These are phyloP conservation scores for Orbilia quercus DNA, from an alignment of 2,329 filamentous ascomycete species.

Conservation along the genomic window DNA sequence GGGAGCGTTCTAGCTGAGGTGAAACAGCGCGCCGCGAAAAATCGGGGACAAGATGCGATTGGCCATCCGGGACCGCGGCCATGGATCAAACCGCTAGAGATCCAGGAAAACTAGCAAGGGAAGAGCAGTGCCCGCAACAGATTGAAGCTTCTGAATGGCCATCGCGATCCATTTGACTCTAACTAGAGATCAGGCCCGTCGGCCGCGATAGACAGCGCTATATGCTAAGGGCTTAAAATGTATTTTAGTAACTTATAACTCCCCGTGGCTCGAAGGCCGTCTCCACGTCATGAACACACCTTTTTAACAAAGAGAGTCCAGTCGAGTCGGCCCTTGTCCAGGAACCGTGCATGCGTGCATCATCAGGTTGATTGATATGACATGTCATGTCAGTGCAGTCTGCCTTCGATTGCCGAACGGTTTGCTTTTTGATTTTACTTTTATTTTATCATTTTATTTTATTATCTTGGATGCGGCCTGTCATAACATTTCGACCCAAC, in stretches of 20 bases:
- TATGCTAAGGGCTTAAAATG: neutral
- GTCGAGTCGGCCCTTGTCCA: conserved; percentile 9
- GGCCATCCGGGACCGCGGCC: conserved; percentile 47
- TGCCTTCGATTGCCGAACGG: too few relatives aligned
- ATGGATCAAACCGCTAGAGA: conserved; percentile 53
- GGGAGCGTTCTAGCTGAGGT: conserved; percentile 36
- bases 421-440: too few relatives aligned
- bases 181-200: conserved; percentile 7
- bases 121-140: neutral
- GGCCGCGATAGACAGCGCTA: conserved; percentile 2
- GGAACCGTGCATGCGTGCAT: conserved; percentile 18
- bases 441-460: too few relatives aligned
- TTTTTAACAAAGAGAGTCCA: neutral
- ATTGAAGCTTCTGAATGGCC: conserved; percentile 7
- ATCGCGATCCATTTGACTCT: conserved; percentile 1
- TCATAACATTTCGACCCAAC: too few relatives aligned
- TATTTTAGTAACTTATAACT: too few relatives aligned
- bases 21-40: conserved; percentile 50
- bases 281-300: conserved; percentile 33
- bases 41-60: conserved; percentile 49
- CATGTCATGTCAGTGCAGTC: too few relatives aligned
- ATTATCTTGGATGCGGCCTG: too few relatives aligned
- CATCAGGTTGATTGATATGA: too few relatives aligned
- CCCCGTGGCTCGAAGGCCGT: conserved; percentile 28
- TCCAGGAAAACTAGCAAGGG: conserved; percentile 29